Base-by-base conservation (phyloP, 345 rosid genomes). In the Triadica sebifera region DNA sequence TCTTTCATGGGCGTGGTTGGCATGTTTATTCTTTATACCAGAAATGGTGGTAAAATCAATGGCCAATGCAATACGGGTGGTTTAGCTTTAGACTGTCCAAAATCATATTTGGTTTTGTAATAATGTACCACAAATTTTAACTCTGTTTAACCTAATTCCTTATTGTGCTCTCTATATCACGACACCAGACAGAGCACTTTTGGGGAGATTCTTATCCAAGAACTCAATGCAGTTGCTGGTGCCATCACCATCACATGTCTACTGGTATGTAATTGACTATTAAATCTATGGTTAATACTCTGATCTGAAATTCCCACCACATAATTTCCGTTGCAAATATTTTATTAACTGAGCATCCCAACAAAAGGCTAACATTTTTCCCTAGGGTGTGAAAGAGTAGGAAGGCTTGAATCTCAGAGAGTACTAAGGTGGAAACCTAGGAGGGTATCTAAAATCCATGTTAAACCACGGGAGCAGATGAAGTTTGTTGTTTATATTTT, bases 1-100 rank as follows among this genome's bases (percentile, higher is more conserved):
- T 83, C 87, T 94, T 68, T 92, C 98, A 29, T 94, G 98, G 98
- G 98, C 98, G 49, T 94, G 98, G 98, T 82, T 94, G 84, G 92
- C 98, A 67, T 92, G 98, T 81, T 84, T 94, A 70, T 91, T 92
- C 87, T 94, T 90, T 81, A 80, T 88, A 52, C 98, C 98, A n/a
- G 98, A 94, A 83, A 84, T 94, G 90, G 57, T 89, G 76, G 76
- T 89, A 81, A 94, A 91, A 83, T 91, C 97, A 71, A 89, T 91
- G 53, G 85, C 97, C 16, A 80, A 72, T 74, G 77, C 86, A 65
- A 85, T 77, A 64, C 80, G 89, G 98, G 98, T 94, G 75, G 65
- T 57, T 16, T 20, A 15, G 69, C 61, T 22, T 1, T 37, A 17
- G 57, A 25, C 6, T 76, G 13, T 22, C 17, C 19, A 19, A 12